Conservation (phyloP, 306 rosid genomes). For the Sechiopsis laciniata region DNA sequence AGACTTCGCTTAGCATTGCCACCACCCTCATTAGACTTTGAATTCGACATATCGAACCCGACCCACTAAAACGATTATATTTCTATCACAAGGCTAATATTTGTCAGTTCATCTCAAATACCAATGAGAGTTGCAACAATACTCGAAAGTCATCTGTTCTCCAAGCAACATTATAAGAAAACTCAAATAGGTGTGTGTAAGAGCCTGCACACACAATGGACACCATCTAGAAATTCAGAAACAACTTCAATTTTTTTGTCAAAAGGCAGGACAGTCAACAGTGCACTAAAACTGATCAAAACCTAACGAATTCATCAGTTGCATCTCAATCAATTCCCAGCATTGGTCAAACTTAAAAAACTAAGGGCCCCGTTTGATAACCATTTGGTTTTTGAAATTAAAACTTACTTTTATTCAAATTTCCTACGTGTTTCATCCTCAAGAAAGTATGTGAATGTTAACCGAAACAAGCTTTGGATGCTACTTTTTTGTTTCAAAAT, state of each 20-base stretch:
- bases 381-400: no score
- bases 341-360: background rate
- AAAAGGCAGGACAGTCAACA: background rate
- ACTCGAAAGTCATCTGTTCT: background rate
- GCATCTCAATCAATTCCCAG: background rate
- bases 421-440: no score
- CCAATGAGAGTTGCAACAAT: background rate
- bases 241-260: constrained; percentile 7
- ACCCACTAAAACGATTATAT: background rate
- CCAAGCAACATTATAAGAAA: background rate
- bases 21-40: constrained; percentile 23
- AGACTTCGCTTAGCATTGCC: constrained; percentile 44
- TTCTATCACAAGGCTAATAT: background rate
- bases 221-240: background rate
- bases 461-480: no score
- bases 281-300: background rate
- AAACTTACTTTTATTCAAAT: no score
- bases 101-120: constrained; percentile 3
- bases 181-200: background rate
- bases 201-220: background rate
- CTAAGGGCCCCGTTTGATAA: background rate
- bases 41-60: constrained; percentile 41
- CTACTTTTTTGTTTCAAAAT: no score
- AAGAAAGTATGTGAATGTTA: no score
- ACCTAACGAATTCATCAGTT: background rate